Evolutionary conservation across 148 eudicot species (phyloP).

Genomic region (Polygonum maritimum): DNA sequence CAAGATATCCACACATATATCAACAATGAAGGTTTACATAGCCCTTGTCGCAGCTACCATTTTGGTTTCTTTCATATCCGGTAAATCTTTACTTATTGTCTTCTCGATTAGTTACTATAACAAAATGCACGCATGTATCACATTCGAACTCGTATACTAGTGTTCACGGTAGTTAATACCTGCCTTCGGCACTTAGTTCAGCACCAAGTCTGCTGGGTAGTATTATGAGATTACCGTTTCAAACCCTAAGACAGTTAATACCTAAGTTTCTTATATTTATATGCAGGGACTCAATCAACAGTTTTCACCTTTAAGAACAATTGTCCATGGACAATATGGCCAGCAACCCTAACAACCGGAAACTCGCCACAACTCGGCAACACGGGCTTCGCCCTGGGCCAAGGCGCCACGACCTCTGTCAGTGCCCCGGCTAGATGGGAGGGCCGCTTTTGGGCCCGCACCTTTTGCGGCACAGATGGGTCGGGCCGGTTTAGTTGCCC

Average conservation of each 20-base stretch:
- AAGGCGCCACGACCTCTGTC: conserved; percentile 18
- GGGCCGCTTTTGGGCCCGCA: conserved; percentile 28
- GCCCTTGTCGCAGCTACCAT: not conserved
- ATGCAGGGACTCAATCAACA: conserved; percentile 26
- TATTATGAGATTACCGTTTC: no score
- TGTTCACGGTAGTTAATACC: no score
- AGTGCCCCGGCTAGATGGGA: conserved; percentile 31
- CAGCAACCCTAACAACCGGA: conserved; percentile 35
- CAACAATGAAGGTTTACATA: not conserved
- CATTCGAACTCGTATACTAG: no score
- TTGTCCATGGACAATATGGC: conserved; percentile 43
- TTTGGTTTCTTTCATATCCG: conserved; percentile 1
- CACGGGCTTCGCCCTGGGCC: conserved; percentile 32
- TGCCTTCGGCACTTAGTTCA: no score
- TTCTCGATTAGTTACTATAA: no score
- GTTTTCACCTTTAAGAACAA: conserved; percentile 30
- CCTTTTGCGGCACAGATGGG: not conserved
- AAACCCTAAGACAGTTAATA: no score
- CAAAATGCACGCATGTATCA: no score
- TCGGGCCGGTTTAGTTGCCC: conserved; percentile 2
- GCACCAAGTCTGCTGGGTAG: no score
- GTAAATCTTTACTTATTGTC: not conserved
- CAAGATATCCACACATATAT: no score
- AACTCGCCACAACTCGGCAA: conserved; percentile 19
- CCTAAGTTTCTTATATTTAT: not conserved